Evolutionary conservation across 192 early-diverging fungal genomes (phyloP).

Genomic region (Rhizophagus sp.): DNA sequence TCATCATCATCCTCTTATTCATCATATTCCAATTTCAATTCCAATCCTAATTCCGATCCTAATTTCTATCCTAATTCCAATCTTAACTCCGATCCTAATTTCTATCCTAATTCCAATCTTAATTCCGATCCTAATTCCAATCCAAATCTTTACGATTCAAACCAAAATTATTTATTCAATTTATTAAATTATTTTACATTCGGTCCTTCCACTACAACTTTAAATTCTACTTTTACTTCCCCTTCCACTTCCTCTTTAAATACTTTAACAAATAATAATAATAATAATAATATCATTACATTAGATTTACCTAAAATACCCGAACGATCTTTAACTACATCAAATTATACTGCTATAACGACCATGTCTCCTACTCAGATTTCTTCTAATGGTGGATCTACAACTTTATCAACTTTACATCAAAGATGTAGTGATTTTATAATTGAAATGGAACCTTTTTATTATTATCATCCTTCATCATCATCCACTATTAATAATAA

Average conservation of each 20-base stretch:
- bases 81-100: too few species aligned
- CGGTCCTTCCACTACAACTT: not conserved
- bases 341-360: not conserved
- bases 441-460: slow-evolving; percentile 22
- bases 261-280: not conserved
- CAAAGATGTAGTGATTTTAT: slow-evolving; percentile 22
- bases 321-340: not conserved
- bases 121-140: not conserved
- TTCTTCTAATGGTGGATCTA: not conserved
- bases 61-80: not conserved
- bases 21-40: not conserved
- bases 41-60: not conserved
- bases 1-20: not conserved
- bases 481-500: too few species aligned
- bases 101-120: not conserved
- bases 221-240: not conserved
- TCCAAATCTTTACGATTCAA: too few species aligned
- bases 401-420: not conserved
- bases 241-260: too few species aligned
- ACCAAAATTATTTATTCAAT: not conserved
- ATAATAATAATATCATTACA: not conserved
- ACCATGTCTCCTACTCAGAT: not conserved
- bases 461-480: not conserved
- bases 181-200: not conserved
- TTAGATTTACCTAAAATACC: slow-evolving; percentile 8